Evolutionary conservation across 2,329 filamentous ascomycete species (phyloP).

Genomic region (Aspergillus brasiliensis): DNA sequence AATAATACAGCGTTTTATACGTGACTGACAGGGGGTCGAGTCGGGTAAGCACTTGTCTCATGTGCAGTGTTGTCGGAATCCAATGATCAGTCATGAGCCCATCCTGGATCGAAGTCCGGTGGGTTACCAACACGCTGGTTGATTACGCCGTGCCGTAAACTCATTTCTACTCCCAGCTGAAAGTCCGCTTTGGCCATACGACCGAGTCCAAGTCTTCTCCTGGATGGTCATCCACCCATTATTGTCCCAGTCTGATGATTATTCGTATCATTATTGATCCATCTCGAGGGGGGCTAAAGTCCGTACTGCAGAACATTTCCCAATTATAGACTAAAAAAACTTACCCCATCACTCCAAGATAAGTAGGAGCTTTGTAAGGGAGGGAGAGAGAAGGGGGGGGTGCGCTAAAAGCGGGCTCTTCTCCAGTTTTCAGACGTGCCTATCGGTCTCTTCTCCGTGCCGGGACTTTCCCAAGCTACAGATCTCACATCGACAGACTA

Average conservation of each 20-base stretch:
- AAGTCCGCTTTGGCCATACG: too few relatives aligned
- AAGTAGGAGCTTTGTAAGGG: background rate
- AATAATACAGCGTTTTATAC: background rate
- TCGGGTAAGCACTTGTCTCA: conserved; percentile 5
- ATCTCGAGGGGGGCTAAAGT: background rate
- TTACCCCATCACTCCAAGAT: too few relatives aligned
- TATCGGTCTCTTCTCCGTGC: background rate
- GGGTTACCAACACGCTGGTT: background rate
- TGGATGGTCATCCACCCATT: too few relatives aligned
- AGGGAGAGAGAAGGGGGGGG: background rate
- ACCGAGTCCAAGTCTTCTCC: too few relatives aligned
- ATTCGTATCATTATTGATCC: background rate
- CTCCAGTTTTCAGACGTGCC: too few relatives aligned
- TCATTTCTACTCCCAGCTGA: too few relatives aligned
- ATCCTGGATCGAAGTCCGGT: background rate
- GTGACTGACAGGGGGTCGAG: background rate
- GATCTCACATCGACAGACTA: background rate
- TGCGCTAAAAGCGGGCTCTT: too few relatives aligned
- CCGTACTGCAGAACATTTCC: background rate
- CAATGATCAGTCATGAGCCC: background rate
- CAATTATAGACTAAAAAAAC: background rate
- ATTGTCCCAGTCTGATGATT: too few relatives aligned
- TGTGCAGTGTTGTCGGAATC: background rate
- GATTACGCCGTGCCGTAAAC: background rate
- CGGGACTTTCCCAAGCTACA: background rate